Conservation (phyloP, 108 stramenopile species). For the Fragilariopsis cylindrus region DNA sequence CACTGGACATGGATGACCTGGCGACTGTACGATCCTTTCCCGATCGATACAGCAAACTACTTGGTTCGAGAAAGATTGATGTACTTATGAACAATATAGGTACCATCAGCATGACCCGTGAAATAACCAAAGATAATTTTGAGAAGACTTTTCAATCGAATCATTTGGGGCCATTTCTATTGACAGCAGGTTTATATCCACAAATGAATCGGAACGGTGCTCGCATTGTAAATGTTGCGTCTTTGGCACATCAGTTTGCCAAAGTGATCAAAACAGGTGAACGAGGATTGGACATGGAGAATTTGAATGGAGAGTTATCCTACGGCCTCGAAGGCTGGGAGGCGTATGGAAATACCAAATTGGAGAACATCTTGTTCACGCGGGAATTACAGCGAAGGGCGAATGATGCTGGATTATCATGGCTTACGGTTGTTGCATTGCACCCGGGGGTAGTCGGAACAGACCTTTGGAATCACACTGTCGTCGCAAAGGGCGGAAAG, state of each 20-base stretch:
- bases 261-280: neutral
- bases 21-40: constrained; percentile 10
- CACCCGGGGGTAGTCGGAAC: neutral
- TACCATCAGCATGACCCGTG: constrained; percentile 62
- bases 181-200: constrained; percentile 54
- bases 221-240: constrained; percentile 69
- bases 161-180: constrained; percentile 78
- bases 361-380: constrained; percentile 76
- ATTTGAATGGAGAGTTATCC: constrained; percentile 51
- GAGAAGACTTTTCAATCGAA: constrained; percentile 74
- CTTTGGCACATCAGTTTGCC: constrained; percentile 42
- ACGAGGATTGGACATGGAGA: constrained; percentile 47
- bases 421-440: neutral
- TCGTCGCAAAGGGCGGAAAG: neutral
- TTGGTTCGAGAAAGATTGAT: constrained; percentile 12
- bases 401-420: neutral
- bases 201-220: constrained; percentile 13
- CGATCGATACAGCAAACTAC: constrained; percentile 6
- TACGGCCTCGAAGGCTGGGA: constrained; percentile 37
- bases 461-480: neutral
- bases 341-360: constrained; percentile 59
- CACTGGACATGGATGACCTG: constrained; percentile 9
- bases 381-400: constrained; percentile 51
- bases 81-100: constrained; percentile 18
- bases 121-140: constrained; percentile 68